Conservation (phyloP, 176 grass and related monocot species). For the Saccharum spontaneum region DNA sequence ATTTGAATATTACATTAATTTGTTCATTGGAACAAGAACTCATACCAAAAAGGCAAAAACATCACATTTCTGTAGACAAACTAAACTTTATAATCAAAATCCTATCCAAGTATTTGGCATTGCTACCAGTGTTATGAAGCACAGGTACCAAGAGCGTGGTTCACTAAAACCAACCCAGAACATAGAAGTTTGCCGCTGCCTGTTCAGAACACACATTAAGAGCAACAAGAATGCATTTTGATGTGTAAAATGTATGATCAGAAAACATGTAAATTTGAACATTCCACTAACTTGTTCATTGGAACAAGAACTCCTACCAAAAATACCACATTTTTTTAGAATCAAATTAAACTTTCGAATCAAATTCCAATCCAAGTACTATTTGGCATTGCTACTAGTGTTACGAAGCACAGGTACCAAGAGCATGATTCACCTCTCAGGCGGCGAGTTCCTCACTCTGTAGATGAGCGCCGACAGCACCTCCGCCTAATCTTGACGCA, state of each 20-base stretch:
- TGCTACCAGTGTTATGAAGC: too few relatives aligned
- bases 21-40: too few relatives aligned
- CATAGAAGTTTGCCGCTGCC: background rate
- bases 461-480: constrained; percentile 84
- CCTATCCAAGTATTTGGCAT: too few relatives aligned
- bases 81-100: too few relatives aligned
- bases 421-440: constrained; percentile 56
- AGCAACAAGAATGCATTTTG: background rate
- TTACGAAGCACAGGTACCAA: constrained; percentile 10
- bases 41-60: too few relatives aligned
- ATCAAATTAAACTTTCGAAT: background rate
- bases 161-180: background rate
- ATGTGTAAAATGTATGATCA: background rate
- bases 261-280: background rate
- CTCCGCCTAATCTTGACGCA: constrained; percentile 78
- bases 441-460: constrained; percentile 75
- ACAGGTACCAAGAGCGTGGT: too few relatives aligned
- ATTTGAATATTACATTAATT: too few relatives aligned
- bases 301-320: background rate
- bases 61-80: too few relatives aligned
- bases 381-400: background rate
- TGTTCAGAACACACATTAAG: background rate
- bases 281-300: background rate
- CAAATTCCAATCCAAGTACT: background rate
- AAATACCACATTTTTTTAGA: background rate